phyloP scores from a whole-genome alignment of 1,139 yeast species.

The Debaryomycetaceae sp. region DNA sequence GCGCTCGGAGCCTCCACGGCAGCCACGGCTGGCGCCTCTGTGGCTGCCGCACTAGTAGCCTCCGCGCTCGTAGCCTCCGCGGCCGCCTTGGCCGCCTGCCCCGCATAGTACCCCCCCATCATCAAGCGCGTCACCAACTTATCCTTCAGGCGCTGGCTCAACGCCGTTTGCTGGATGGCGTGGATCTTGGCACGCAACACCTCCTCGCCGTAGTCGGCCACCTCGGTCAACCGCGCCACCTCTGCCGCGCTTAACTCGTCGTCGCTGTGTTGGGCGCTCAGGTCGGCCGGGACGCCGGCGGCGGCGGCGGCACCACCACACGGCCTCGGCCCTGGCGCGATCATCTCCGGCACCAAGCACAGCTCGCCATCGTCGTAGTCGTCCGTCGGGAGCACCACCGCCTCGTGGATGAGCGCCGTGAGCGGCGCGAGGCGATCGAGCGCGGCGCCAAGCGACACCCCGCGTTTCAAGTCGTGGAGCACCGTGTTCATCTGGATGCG shows the following conservation, averaged over 20 bases:
- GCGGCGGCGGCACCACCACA: no score
- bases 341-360: constrained; percentile 3
- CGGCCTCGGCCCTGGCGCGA: constrained; percentile 2
- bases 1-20: constrained; percentile 15
- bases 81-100: constrained; percentile 9
- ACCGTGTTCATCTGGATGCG: constrained; percentile 47
- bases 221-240: constrained; percentile 32
- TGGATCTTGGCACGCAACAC: constrained; percentile 55
- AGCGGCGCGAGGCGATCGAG: constrained; percentile 55
- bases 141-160: constrained; percentile 54
- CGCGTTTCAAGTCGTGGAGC: constrained; percentile 47
- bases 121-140: constrained; percentile 66
- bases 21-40: background rate
- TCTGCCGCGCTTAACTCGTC: constrained; percentile 36
- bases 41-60: constrained; percentile 1
- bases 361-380: constrained; percentile 27
- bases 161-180: constrained; percentile 44
- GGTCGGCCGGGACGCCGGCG: no score
- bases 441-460: constrained; percentile 49
- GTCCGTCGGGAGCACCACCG: constrained; percentile 48
- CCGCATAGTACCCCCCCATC: constrained; percentile 65
- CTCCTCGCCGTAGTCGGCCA: constrained; percentile 49
- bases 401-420: constrained; percentile 46
- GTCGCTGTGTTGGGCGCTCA: no score
- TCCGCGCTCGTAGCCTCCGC: background rate